Evolutionary conservation across 2,329 filamentous ascomycete species (phyloP).

Genomic region (Huntiella bhutanensis): DNA sequence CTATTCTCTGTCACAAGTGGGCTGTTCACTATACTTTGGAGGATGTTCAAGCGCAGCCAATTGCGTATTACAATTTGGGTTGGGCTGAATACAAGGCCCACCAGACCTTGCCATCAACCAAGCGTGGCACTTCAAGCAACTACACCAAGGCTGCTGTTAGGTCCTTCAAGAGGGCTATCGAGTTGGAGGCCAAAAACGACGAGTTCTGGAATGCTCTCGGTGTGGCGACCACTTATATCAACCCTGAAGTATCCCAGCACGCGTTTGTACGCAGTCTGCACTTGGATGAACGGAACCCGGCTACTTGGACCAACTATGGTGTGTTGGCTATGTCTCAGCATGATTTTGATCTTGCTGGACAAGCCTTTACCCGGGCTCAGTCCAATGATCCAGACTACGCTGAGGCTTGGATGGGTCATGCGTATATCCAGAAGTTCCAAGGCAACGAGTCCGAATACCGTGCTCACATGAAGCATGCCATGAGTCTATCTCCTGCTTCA

Average conservation of each 20-base stretch:
- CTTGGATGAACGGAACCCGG: constrained; percentile 70
- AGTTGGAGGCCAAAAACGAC: constrained; percentile 79
- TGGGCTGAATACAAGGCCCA: constrained; percentile 83
- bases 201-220: constrained; percentile 97
- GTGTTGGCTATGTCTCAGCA: constrained; percentile 69
- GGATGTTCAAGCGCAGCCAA: constrained; percentile 73
- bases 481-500: constrained; percentile 72
- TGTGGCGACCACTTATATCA: constrained; percentile 72
- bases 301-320: constrained; percentile 80
- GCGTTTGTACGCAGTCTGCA: constrained; percentile 84
- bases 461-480: constrained; percentile 78
- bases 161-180: constrained; percentile 90
- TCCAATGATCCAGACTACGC: constrained; percentile 88
- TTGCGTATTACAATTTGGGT: constrained; percentile 93
- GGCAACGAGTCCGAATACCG: constrained; percentile 63
- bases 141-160: constrained; percentile 67
- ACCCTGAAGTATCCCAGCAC: constrained; percentile 77
- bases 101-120: constrained; percentile 35
- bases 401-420: constrained; percentile 86
- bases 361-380: constrained; percentile 77
- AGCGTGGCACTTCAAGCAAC: constrained; percentile 38
- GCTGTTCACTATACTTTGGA: constrained; percentile 54
- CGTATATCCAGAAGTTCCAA: constrained; percentile 58
- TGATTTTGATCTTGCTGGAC: constrained; percentile 70
- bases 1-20: constrained; percentile 73